Percentiles rank a stretch among this genome's conserved stretches.
Conservation (phyloP, 352 stramenopile species). For the Phytophthora pisi region DNA sequence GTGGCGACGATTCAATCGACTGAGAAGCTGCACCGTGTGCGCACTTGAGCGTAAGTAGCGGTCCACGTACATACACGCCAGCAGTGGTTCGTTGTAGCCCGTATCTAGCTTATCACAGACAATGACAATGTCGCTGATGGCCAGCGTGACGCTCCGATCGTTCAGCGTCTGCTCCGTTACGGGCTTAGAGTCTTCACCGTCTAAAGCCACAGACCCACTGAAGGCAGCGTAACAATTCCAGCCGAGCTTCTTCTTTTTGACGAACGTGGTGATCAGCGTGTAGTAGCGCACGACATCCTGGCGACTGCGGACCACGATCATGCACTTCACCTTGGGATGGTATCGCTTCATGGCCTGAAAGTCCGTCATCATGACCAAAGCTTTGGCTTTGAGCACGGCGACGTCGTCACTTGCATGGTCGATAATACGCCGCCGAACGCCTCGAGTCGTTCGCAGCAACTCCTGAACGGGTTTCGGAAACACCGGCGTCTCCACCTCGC, state of each 20-base stretch:
- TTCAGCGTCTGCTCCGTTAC: slow-evolving; percentile 80
- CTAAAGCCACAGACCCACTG: slow-evolving; percentile 50
- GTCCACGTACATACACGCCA: slow-evolving; percentile 87
- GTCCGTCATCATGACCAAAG: slow-evolving; percentile 74
- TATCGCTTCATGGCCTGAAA: slow-evolving; percentile 44
- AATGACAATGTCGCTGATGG: slow-evolving; percentile 75
- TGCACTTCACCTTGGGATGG: slow-evolving; percentile 52
- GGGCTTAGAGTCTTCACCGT: slow-evolving; percentile 21
- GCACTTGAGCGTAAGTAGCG: slow-evolving; percentile 65
- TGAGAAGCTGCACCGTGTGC: slow-evolving; percentile 81
- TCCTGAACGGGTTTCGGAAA: slow-evolving; percentile 49
- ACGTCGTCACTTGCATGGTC: slow-evolving; percentile 68
- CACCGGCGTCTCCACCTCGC: slow-evolving; percentile 60
- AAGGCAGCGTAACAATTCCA: slow-evolving; percentile 80
- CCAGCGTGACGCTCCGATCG: slow-evolving; percentile 47
- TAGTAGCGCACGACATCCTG: slow-evolving; percentile 84
- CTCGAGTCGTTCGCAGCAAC: slow-evolving; percentile 30
- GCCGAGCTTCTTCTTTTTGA: slow-evolving; percentile 53
- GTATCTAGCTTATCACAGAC: slow-evolving; percentile 90
- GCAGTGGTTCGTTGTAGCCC: slow-evolving; percentile 79
- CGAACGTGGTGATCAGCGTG: slow-evolving; percentile 61
- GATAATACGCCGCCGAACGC: slow-evolving; percentile 49
- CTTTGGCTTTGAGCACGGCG: slow-evolving; percentile 72
- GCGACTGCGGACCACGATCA: slow-evolving; percentile 81
- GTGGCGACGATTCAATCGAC: slow-evolving; percentile 80